Conservation (phyloP, 768 basidiomycete genomes). For the Asterophora lycoperdoides region DNA sequence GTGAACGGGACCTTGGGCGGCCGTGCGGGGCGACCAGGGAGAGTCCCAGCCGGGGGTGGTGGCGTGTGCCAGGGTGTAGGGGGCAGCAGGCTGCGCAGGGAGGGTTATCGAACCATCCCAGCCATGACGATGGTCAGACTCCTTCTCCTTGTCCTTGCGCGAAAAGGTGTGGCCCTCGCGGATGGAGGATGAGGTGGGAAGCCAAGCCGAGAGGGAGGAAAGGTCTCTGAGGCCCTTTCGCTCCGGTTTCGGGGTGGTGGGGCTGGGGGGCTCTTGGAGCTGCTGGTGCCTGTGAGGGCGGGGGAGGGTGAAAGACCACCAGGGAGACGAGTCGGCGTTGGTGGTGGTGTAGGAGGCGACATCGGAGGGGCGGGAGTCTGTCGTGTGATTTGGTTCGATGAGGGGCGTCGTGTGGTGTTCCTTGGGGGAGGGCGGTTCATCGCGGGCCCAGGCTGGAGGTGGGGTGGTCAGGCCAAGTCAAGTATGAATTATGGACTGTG, state of each 20-base stretch:
- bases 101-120: constrained; percentile 31
- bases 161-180: constrained; percentile 32
- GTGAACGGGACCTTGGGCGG: constrained; percentile 35
- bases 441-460: constrained; percentile 71
- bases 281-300: constrained; percentile 32
- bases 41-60: constrained; percentile 64
- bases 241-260: constrained; percentile 25
- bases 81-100: constrained; percentile 34
- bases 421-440: constrained; percentile 76
- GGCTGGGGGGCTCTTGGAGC: constrained; percentile 14
- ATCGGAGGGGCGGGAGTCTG: constrained; percentile 47
- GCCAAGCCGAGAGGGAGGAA: constrained; percentile 50
- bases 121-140: constrained; percentile 21
- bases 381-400: constrained; percentile 25
- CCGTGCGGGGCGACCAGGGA: constrained; percentile 54
- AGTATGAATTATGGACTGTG: constrained; percentile 13
- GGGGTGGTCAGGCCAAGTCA: constrained; percentile 4
- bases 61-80: constrained; percentile 52
- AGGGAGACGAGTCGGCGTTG: constrained; percentile 47
- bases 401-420: constrained; percentile 30
- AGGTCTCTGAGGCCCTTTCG: constrained; percentile 38
- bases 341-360: constrained; percentile 49
- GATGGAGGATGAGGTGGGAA: constrained; percentile 35
- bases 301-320: constrained; percentile 73
- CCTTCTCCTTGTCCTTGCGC: constrained; percentile 32